A percentile compares a stretch with the other conserved stretches of the same genome.
Conservation (phyloP, 148 eudicot genomes). For the Simmondsia chinensis region DNA sequence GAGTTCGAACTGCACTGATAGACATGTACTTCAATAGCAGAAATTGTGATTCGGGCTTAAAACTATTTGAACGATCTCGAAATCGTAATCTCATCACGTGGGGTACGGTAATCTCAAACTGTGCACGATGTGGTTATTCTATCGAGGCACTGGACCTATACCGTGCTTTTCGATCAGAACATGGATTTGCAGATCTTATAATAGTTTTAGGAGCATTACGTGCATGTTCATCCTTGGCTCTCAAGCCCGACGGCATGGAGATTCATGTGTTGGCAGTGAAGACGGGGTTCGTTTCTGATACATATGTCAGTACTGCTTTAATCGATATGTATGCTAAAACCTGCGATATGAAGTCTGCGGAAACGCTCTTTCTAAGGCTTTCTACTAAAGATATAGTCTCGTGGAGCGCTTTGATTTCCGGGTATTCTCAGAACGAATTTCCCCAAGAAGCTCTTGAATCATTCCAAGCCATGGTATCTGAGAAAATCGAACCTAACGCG, state of each 20-base stretch:
- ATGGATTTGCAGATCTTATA: conserved; percentile 14
- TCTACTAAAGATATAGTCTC: conserved; percentile 19
- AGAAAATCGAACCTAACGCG: conserved; percentile 18
- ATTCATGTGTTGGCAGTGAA: conserved; percentile 25
- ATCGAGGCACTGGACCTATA: conserved; percentile 20
- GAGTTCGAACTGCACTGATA: conserved; percentile 22
- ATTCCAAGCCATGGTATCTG: conserved; percentile 21
- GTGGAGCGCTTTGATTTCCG: conserved; percentile 32
- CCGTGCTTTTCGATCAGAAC: conserved; percentile 5
- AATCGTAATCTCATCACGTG: conserved; percentile 20
- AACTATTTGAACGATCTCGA: conserved; percentile 13
- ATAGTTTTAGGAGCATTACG: conserved; percentile 20
- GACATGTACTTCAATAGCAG: conserved; percentile 28
- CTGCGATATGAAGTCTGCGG: conserved; percentile 9
- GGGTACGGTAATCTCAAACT: conserved; percentile 27
- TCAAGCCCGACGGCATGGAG: conserved; percentile 18
- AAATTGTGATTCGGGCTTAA: conserved; percentile 7
- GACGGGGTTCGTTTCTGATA: conserved; percentile 29
- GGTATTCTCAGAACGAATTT: conserved; percentile 23
- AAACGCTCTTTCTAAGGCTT: conserved; percentile 20
- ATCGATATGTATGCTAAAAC: conserved; percentile 36
- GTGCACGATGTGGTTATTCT: conserved; percentile 16
- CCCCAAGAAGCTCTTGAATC: conserved; percentile 15
- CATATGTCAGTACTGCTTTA: conserved; percentile 32
- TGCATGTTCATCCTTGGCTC: conserved; percentile 24